Evolutionary conservation across 345 rosid genomes (phyloP), one percentile per base, ranked within the genome.

Genomic region (Salix caprea): DNA sequence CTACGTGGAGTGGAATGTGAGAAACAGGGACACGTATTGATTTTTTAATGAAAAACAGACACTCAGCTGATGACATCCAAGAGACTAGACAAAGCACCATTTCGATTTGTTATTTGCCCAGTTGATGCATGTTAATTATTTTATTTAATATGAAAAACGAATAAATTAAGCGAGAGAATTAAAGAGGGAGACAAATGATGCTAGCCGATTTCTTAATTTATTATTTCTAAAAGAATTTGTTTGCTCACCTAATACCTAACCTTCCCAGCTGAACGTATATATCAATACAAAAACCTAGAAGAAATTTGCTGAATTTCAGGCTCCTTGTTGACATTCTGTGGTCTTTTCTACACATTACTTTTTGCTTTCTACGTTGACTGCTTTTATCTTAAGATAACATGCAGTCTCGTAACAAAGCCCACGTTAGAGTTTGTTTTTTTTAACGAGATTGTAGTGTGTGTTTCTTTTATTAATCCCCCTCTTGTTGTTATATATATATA

Each of bases 201-300:
- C 34, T 4, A 32, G 34, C 34, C 32, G 15, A 21, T 5, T 15
- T 71, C 60, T 64, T 4, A 12, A 46, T 77, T 46, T 74, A 56
- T 50, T 69, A 78, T 28, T 69, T 62, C n/a, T n/a, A 61, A 30
- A 42, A 72, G 84, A 82, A 81, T 79, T 79, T 69, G 76, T 74
- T 78, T 34, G 88, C n/a, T 77, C 65, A 83, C 87, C 85, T 77
- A 85, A 85, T 79, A 81, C 86, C 85, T 85, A 85, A 83, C 67
- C 85, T 77, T 69, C 64, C 85, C 79, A 30, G 32, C 32, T 71
- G 69, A 26, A 39, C 75, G 26, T 72, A 67, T 7, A 14, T 58
- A 82, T 37, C 24, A 56, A 10, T 24, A 44, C 61, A 12, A 30
- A 11, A 46, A 40, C 34, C 18, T 32, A 67, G 19, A 58, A 78